Evolutionary conservation across 2,329 filamentous ascomycete genomes (phyloP), one percentile per base, ranked within the genome.

Genomic region (Bipolaris victoriae): DNA sequence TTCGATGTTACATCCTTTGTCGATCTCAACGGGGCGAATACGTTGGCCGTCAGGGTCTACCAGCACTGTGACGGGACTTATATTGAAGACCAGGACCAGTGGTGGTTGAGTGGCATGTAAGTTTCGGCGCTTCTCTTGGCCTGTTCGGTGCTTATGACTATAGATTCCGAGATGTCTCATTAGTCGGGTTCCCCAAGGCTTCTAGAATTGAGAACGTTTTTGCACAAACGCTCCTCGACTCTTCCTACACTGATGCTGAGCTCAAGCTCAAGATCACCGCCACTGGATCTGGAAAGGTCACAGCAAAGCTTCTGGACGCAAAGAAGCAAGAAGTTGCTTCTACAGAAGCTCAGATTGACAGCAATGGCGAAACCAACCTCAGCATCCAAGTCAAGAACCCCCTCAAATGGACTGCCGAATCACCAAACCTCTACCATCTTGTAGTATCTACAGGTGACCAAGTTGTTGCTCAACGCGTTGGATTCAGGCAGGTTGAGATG

Each of bases 21-120:
- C 1, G 70, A 76, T 18, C 68, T 71, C 6, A 73, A 74, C 4
- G 77, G 65, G 3, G 75, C 80, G 44, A 91, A 90, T 60, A 79
- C 77, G 1, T 68, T 91, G 1, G 80, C 83, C 9, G 86, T 90
- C 0, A 79, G 83, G n/a, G 88, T 90, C 0, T 90, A 90, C 61
- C 87, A 90, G 67, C 89, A 85, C 79, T 89, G 82, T 33, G 87
- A 90, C 62, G 88, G 85, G 1, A 84, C 84, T 0, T 90, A 90
- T 63, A 87, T 90, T 33, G 88, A 90, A 70, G 87, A 90, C 52
- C 86, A 82, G 65, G 86, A 90, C 69, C 86, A 89, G 67, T 90
- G 87, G 87, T 87, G 86, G 84, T 74, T 89, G 5, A 86, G 84
- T 20, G 84, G 82, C 80, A 76, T 70, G 76, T 74, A 26, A 63